Percentiles rank a stretch among this genome's conserved stretches.
Conservation (phyloP, 441 rosid species). For the Populus hybrid region DNA sequence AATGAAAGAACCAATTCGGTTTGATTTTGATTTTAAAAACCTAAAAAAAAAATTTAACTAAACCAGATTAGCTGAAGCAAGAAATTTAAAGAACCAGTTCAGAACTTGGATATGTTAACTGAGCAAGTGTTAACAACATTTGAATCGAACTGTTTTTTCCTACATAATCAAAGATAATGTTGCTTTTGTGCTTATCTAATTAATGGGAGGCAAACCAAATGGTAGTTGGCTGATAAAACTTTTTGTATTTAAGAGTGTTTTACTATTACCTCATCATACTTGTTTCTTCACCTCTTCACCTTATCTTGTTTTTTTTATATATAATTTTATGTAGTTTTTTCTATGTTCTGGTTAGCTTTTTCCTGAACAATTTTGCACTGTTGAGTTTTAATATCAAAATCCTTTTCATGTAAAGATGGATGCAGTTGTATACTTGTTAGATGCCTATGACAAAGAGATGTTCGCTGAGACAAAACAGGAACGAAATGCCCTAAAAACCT, state of each 20-base stretch:
- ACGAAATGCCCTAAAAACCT: conserved; percentile 50
- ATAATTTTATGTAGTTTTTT: background rate
- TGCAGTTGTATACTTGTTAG: conserved; percentile 84
- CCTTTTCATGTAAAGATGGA: conserved; percentile 49
- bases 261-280: conserved; percentile 24
- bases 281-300: background rate
- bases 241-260: conserved; percentile 20
- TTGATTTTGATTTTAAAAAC: no score
- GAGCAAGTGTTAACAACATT: no score
- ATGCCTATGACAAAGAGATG: conserved; percentile 81
- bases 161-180: conserved; percentile 34
- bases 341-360: background rate
- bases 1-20: no score
- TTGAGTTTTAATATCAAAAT: background rate
- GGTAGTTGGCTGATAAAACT: conserved; percentile 31
- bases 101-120: no score
- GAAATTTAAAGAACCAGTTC: no score
- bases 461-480: conserved; percentile 70
- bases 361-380: background rate
- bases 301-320: no score
- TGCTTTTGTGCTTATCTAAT: conserved; percentile 31
- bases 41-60: no score
- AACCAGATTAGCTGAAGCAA: no score
- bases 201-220: conserved; percentile 33
- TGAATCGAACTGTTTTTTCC: conserved; percentile 3